phyloP scores from a whole-genome alignment of 345 rosid genomes.

The Pugionium cornutum region DNA sequence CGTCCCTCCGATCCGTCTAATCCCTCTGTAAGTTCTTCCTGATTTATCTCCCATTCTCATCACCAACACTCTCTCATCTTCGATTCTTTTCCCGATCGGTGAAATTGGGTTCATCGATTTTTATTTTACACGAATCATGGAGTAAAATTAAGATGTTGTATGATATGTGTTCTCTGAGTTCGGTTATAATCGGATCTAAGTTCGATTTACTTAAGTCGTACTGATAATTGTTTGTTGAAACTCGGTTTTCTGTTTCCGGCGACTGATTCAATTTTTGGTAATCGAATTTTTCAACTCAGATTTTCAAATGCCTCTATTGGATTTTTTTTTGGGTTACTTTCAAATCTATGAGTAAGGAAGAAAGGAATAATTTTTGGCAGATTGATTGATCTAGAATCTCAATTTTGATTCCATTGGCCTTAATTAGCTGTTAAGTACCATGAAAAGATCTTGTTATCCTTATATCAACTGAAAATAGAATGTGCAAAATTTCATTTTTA shows the following conservation, averaged over 20 bases:
- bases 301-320: neutral
- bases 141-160: neutral
- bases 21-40: conserved; percentile 58
- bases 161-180: neutral
- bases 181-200: neutral
- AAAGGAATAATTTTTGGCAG: neutral
- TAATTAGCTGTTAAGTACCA: neutral
- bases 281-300: neutral
- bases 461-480: neutral
- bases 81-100: neutral
- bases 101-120: neutral
- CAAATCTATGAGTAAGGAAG: neutral
- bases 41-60: neutral
- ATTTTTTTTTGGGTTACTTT: neutral
- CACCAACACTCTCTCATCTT: neutral
- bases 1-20: conserved; percentile 82
- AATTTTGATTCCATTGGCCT: neutral
- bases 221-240: neutral
- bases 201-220: neutral
- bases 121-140: too few relatives aligned
- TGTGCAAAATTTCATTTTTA: neutral
- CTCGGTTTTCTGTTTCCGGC: neutral
- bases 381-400: neutral
- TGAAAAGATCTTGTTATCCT: neutral
- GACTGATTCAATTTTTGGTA: neutral